These are phyloP conservation scores for Abrus pulchellus DNA, from an alignment of 306 rosid species.

Conservation along the genomic window DNA sequence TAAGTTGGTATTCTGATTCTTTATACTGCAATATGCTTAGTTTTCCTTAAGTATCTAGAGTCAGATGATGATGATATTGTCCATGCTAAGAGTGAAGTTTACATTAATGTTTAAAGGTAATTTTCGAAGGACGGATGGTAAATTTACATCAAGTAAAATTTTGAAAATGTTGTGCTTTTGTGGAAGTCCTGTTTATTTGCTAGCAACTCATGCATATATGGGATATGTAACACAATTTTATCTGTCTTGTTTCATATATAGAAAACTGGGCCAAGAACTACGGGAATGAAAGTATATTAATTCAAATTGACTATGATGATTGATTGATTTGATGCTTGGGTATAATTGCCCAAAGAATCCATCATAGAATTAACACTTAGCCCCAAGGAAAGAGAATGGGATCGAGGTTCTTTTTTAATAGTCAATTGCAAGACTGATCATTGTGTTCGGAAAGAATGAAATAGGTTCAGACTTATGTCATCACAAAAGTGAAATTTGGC, in stretches of 20 bases:
- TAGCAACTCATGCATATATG: slow-evolving; percentile 9
- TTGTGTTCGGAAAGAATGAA: not conserved
- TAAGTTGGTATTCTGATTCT: slow-evolving; percentile 17
- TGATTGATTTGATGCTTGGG: slow-evolving; percentile 18
- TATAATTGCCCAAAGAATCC: slow-evolving; percentile 11
- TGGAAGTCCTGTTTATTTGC: slow-evolving; percentile 18
- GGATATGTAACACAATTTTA: not conserved
- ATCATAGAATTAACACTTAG: slow-evolving; percentile 9
- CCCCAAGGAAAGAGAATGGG: slow-evolving; percentile 10
- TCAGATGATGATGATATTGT: slow-evolving; percentile 11
- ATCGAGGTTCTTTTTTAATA: not conserved
- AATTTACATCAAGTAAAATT: not conserved
- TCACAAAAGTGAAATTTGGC: slow-evolving; percentile 23
- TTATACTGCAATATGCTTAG: slow-evolving; percentile 24
- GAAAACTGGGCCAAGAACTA: slow-evolving; percentile 26
- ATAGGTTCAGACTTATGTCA: not conserved
- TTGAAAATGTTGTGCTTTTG: slow-evolving; percentile 30
- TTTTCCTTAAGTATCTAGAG: not conserved
- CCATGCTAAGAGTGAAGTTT: not conserved
- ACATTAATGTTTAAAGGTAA: slow-evolving; percentile 17
- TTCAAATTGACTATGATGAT: slow-evolving; percentile 9
- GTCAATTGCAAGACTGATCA: slow-evolving; percentile 31
- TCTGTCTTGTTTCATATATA: slow-evolving; percentile 16
- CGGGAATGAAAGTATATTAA: not conserved
- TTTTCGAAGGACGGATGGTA: slow-evolving; percentile 17